These are phyloP conservation scores for Chytriomyces confervae DNA, from an alignment of 192 early-diverging fungal genomes.

Conservation along the genomic window DNA sequence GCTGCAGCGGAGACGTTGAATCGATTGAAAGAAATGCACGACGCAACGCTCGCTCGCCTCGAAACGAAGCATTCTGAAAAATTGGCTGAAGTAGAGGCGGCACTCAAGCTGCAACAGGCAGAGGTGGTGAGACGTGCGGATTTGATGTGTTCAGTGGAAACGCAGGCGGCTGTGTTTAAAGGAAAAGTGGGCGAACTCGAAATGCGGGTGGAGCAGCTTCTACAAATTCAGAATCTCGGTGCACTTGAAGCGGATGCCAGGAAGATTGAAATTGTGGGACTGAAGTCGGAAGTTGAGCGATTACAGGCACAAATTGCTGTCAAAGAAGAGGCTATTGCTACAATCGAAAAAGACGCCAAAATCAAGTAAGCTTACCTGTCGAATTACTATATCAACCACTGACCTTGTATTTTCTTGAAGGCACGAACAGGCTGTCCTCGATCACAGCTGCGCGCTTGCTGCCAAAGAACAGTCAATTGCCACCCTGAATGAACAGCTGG, in stretches of 20 bases:
- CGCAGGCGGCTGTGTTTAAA: not conserved
- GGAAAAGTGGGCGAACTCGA: not conserved
- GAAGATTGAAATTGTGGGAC: no score
- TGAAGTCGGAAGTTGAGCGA: not conserved
- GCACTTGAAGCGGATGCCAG: no score
- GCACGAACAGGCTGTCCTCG: not conserved
- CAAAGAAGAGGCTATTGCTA: not conserved
- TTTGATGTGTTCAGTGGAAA: not conserved
- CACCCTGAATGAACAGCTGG: not conserved
- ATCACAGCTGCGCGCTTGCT: not conserved
- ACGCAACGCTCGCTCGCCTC: no score
- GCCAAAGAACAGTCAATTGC: not conserved
- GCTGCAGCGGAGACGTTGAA: not conserved
- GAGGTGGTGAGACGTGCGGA: not conserved
- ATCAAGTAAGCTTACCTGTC: no score
- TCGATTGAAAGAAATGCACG: not conserved
- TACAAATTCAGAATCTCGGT: no score
- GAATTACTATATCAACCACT: not conserved
- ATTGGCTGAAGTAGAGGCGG: not conserved
- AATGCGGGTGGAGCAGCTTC: not conserved
- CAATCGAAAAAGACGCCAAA: no score
- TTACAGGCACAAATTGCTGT: not conserved
- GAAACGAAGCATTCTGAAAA: not conserved
- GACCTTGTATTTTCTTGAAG: not conserved
- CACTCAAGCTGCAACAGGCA: not conserved